phyloP scores from a whole-genome alignment of 208 protist species.

The Trypanosoma brucei region DNA sequence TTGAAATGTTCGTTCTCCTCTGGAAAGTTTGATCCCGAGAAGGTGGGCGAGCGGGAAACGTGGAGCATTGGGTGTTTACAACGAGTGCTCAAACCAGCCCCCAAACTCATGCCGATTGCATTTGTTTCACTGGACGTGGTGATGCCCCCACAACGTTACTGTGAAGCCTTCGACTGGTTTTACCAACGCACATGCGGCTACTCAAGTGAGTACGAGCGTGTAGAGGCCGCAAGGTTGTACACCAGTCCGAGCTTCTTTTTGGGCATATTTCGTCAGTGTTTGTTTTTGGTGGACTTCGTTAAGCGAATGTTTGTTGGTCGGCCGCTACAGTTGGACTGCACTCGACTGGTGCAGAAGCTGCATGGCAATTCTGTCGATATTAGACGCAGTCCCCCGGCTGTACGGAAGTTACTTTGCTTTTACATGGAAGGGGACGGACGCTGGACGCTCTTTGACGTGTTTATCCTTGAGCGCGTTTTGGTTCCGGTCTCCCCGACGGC shows the following conservation, averaged over 20 bases:
- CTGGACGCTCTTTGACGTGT: slow-evolving; percentile 65
- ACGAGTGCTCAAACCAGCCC: slow-evolving; percentile 31
- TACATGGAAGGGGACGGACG: slow-evolving; percentile 58
- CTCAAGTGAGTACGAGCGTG: slow-evolving; percentile 70
- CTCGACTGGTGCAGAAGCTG: slow-evolving; percentile 33
- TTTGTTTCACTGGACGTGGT: slow-evolving; percentile 68
- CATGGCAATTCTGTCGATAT: slow-evolving; percentile 59
- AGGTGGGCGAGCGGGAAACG: too few species aligned
- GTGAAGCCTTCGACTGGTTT: slow-evolving; percentile 68
- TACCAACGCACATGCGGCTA: slow-evolving; percentile 70
- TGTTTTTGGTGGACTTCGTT: slow-evolving; percentile 53
- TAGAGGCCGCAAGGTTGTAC: slow-evolving; percentile 62
- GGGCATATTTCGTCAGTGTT: slow-evolving; percentile 12
- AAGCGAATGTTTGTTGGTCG: slow-evolving; percentile 63
- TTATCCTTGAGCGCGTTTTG: slow-evolving; percentile 22
- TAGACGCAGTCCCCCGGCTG: slow-evolving; percentile 43
- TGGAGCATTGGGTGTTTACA: too few species aligned
- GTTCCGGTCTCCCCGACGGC: slow-evolving; percentile 2
- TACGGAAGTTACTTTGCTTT: slow-evolving; percentile 64
- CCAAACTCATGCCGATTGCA: slow-evolving; percentile 23
- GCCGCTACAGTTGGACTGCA: slow-evolving; percentile 56
- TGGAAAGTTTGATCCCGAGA: too few species aligned
- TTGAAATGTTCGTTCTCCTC: too few species aligned
- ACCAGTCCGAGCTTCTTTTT: slow-evolving; percentile 30
- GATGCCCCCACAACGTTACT: slow-evolving; percentile 63